These are phyloP conservation scores for Alternaria ventricosa DNA, from an alignment of 2,329 filamentous ascomycete genomes.

Conservation along the genomic window DNA sequence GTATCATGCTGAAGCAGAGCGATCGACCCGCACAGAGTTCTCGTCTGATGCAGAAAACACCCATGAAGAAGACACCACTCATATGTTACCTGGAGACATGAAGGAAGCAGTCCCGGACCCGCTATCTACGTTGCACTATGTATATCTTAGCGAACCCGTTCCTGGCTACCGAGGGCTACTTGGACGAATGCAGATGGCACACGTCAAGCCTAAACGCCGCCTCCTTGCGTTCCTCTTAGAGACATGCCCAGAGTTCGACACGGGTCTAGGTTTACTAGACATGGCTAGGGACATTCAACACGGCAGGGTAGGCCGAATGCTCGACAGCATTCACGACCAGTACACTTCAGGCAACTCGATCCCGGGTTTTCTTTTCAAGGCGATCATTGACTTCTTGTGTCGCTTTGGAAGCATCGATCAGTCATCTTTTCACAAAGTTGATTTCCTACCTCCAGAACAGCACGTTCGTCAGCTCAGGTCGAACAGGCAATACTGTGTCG, in stretches of 20 bases:
- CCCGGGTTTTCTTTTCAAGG: constrained; percentile 34
- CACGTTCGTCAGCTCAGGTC: constrained; percentile 25
- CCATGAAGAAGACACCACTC: constrained; percentile 1
- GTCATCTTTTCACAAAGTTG: constrained; percentile 2
- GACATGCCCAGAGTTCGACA: constrained; percentile 34
- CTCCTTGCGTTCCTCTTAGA: constrained; percentile 64
- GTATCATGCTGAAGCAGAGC: constrained; percentile 41
- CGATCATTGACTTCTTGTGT: constrained; percentile 42
- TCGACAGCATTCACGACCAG: constrained; percentile 24
- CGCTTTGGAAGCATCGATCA: constrained; percentile 33
- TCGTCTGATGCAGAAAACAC: constrained; percentile 7
- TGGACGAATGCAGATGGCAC: constrained; percentile 60
- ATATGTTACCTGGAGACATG: constrained; percentile 65
- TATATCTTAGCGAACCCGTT: constrained; percentile 66
- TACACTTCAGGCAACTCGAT: constrained; percentile 11
- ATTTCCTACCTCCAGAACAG: constrained; percentile 16
- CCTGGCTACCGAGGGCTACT: constrained; percentile 67
- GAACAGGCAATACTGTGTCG: constrained; percentile 34
- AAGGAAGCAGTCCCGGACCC: constrained; percentile 62
- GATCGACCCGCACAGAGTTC: constrained; percentile 2
- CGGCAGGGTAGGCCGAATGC: constrained; percentile 29
- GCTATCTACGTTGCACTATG: constrained; percentile 68
- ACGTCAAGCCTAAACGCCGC: constrained; percentile 57
- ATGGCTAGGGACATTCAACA: constrained; percentile 20
- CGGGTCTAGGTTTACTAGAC: constrained; percentile 27